Conservation (phyloP, 2,329 filamentous ascomycete species). For the Aspergillus chevalieri region DNA sequence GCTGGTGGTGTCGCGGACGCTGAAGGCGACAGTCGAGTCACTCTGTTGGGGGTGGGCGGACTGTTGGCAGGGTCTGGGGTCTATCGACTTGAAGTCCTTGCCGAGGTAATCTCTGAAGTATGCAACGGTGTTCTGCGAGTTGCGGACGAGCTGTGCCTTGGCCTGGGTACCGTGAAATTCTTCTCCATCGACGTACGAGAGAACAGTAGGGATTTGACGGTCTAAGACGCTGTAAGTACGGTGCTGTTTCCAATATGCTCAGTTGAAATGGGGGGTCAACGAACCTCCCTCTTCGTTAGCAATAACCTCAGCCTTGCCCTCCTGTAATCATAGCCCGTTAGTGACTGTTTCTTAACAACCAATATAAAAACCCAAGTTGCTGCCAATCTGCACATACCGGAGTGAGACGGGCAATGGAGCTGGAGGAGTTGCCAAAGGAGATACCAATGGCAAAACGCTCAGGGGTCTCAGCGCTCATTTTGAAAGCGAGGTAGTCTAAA, state of each 20-base stretch:
- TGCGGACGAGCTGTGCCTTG: constrained; percentile 87
- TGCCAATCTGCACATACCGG: constrained; percentile 37
- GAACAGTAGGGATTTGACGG: constrained; percentile 88
- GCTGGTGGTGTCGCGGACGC: constrained; percentile 67
- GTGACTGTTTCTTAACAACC: neutral
- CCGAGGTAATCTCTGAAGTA: constrained; percentile 96
- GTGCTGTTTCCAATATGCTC: neutral
- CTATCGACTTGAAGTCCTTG: constrained; percentile 94
- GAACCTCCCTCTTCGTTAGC: constrained; percentile 95
- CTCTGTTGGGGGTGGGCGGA: constrained; percentile 81
- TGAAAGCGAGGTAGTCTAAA: constrained; percentile 10
- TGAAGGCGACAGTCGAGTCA: constrained; percentile 69
- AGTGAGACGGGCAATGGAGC: constrained; percentile 86
- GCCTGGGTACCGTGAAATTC: constrained; percentile 96
- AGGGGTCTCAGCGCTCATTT: constrained; percentile 40
- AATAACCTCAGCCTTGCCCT: constrained; percentile 95
- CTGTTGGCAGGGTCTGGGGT: constrained; percentile 88
- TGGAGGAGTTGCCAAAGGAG: constrained; percentile 97
- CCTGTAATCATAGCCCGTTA: constrained; percentile 38
- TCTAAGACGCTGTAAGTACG: constrained; percentile 47
- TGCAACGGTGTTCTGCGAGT: constrained; percentile 85
- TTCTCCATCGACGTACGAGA: constrained; percentile 93
- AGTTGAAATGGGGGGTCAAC: constrained; percentile 22
- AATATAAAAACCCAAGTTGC: neutral
- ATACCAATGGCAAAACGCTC: constrained; percentile 78